Evolutionary conservation across 176 grass and related monocot genomes (phyloP).

Genomic region (Aegilops bicornis): DNA sequence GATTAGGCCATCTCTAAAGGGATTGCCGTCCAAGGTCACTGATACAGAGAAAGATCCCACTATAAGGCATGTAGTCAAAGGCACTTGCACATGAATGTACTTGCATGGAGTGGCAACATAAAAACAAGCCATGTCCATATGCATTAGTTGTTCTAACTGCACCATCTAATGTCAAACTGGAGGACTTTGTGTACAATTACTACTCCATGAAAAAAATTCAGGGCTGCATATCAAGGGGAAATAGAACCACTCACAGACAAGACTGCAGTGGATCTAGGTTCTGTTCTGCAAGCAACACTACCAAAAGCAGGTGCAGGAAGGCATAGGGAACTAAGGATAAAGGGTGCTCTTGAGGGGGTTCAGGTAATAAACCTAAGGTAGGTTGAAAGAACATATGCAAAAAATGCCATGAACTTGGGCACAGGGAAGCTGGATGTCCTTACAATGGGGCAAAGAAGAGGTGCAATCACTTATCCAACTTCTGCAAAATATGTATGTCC

Average conservation of each 20-base stretch:
- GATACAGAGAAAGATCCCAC: neutral
- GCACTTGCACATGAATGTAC: neutral
- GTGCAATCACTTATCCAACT: neutral
- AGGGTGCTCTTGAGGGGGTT: neutral
- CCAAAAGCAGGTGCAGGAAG: neutral
- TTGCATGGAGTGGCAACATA: constrained; percentile 10
- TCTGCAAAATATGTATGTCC: neutral
- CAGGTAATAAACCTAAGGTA: neutral
- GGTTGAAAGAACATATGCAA: neutral
- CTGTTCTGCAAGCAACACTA: neutral
- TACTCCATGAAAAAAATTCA: neutral
- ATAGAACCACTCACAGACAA: neutral
- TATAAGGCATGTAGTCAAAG: neutral
- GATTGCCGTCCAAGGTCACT: neutral
- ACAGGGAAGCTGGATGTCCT: neutral
- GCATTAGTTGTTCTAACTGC: neutral
- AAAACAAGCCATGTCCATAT: neutral
- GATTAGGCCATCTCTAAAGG: neutral
- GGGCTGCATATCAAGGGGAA: neutral
- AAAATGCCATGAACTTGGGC: neutral
- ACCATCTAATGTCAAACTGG: neutral
- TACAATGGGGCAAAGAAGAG: neutral
- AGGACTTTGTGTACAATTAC: neutral
- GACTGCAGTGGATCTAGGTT: neutral
- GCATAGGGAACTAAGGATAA: neutral